Evolutionary conservation across 495 filamentous ascomycete genomes (phyloP).

Genomic region (Apiosordaria backusii): DNA sequence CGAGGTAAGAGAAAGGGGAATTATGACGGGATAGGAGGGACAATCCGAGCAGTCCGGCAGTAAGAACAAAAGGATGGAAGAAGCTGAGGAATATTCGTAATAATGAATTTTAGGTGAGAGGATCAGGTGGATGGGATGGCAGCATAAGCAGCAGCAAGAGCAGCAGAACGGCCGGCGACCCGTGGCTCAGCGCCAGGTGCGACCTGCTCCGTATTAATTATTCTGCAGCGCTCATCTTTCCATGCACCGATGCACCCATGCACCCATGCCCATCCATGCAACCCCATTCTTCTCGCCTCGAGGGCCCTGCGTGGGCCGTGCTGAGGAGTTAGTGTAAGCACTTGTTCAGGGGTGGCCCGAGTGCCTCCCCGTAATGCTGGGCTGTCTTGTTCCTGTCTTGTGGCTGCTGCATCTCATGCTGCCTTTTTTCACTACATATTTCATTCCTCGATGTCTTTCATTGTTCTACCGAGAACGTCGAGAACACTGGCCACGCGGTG

Average conservation of each 20-base stretch:
- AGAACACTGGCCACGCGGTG: neutral
- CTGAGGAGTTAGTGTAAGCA: neutral
- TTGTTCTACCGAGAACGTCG: neutral
- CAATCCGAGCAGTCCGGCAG: neutral
- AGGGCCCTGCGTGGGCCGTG: neutral
- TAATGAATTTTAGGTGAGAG: neutral
- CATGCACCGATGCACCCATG: neutral
- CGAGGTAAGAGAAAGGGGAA: neutral
- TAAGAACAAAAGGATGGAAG: neutral
- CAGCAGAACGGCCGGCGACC: slow-evolving; percentile 8
- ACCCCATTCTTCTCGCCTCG: slow-evolving; percentile 1
- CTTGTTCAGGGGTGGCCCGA: slow-evolving; percentile 7
- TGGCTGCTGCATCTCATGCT: neutral
- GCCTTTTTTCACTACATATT: neutral
- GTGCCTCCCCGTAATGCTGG: too few species aligned
- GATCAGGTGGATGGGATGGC: slow-evolving; percentile 3
- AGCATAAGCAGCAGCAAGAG: neutral
- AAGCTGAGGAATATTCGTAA: neutral
- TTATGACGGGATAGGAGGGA: neutral
- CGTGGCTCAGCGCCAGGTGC: slow-evolving; percentile 11
- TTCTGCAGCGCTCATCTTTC: slow-evolving; percentile 3
- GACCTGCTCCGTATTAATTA: slow-evolving; percentile 11
- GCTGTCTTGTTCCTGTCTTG: neutral
- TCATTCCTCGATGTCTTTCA: neutral
- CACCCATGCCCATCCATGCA: neutral